phyloP scores from a whole-genome alignment of 345 rosid genomes.

The Isatis tinctoria region DNA sequence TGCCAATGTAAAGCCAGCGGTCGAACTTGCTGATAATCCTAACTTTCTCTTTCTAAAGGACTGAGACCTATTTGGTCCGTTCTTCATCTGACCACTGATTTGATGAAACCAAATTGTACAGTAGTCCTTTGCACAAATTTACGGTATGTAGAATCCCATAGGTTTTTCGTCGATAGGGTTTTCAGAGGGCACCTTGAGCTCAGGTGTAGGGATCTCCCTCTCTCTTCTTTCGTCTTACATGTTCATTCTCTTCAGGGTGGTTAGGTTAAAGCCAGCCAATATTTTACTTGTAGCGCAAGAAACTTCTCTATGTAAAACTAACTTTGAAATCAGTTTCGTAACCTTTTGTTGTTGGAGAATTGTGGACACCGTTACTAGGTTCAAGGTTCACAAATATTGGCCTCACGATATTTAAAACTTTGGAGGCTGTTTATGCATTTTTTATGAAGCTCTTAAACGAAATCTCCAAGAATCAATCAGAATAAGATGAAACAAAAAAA shows the following conservation, averaged over 20 bases:
- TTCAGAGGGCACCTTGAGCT: neutral
- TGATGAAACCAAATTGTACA: constrained; percentile 20
- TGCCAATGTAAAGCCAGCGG: constrained; percentile 54
- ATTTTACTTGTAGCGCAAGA: neutral
- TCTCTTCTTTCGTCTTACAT: neutral
- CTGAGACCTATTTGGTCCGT: constrained; percentile 28
- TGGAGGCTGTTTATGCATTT: neutral
- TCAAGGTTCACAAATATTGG: neutral
- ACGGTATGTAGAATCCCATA: constrained; percentile 14
- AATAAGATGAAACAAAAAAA: neutral
- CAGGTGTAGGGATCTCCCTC: neutral
- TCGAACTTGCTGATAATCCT: constrained; percentile 62
- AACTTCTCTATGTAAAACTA: constrained; percentile 10
- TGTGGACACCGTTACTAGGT: neutral
- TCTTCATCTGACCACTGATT: neutral
- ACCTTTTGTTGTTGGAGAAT: neutral
- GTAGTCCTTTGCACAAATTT: constrained; percentile 16
- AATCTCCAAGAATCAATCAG: neutral
- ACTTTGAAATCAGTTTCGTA: constrained; percentile 3
- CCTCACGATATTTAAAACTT: neutral
- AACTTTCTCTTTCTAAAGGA: constrained; percentile 73
- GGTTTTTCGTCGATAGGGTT: constrained; percentile 18
- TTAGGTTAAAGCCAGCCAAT: neutral
- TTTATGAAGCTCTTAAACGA: neutral
- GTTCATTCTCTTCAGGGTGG: neutral